Evolutionary conservation across 495 filamentous ascomycete genomes (phyloP).

Genomic region (Lophiostoma macrostomum): DNA sequence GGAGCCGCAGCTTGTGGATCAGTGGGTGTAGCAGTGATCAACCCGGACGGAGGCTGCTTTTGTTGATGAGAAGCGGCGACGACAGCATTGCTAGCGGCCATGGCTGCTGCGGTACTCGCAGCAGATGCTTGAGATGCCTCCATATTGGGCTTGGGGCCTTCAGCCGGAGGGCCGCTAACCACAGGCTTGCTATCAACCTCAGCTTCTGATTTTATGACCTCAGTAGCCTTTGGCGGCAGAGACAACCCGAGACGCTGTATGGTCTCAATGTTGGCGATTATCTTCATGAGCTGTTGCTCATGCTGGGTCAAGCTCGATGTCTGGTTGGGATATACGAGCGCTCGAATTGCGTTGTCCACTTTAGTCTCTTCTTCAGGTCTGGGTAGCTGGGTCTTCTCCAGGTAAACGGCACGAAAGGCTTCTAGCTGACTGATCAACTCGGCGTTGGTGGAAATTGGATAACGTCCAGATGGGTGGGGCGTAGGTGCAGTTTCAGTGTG

Average conservation of each 20-base stretch:
- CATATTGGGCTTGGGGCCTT: not conserved
- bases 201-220: too few species aligned
- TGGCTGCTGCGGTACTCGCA: slow-evolving; percentile 15
- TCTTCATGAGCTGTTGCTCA: not conserved
- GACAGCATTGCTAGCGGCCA: slow-evolving; percentile 21
- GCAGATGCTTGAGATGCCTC: not conserved
- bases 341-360: slow-evolving; percentile 27
- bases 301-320: not conserved
- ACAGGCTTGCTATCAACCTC: not conserved
- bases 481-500: not conserved
- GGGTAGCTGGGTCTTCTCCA: slow-evolving; percentile 2
- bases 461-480: slow-evolving; percentile 14
- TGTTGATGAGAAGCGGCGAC: too few species aligned
- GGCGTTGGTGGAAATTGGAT: slow-evolving; percentile 13
- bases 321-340: not conserved
- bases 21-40: too few species aligned
- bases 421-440: slow-evolving; percentile 20
- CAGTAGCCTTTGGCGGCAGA: not conserved
- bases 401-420: slow-evolving; percentile 23
- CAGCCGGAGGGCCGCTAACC: too few species aligned
- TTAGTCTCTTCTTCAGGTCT: not conserved
- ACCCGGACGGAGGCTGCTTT: too few species aligned
- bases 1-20: too few species aligned
- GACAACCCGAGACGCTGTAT: not conserved
- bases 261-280: not conserved